Evolutionary conservation across 805 yeast genomes (phyloP).

Genomic region (Saccharomycopsis fermentans): DNA sequence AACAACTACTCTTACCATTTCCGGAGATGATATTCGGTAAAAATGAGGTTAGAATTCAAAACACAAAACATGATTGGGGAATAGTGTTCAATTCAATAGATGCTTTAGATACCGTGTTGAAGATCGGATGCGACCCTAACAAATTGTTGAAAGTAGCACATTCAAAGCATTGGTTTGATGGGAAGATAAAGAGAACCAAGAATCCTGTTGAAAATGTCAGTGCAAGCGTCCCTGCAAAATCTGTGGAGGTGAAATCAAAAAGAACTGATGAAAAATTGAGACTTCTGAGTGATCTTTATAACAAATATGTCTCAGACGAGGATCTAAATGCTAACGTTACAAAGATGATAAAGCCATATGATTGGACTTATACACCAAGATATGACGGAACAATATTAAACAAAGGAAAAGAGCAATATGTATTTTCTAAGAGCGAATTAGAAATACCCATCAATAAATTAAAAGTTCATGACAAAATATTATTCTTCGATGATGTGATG

Average conservation of each 20-base stretch:
- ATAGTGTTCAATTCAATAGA: slow-evolving; percentile 68
- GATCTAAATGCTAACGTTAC: slow-evolving; percentile 31
- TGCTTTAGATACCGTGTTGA: slow-evolving; percentile 49
- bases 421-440: slow-evolving; percentile 18
- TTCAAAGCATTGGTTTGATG: slow-evolving; percentile 69
- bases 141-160: slow-evolving; percentile 65
- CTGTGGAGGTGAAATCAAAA: slow-evolving; percentile 23
- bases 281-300: slow-evolving; percentile 18
- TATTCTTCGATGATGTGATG: slow-evolving; percentile 81
- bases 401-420: slow-evolving; percentile 2
- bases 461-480: slow-evolving; percentile 68
- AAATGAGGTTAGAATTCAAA: slow-evolving; percentile 48
- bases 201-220: slow-evolving; percentile 19
- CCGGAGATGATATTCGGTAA: slow-evolving; percentile 98
- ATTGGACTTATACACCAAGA: slow-evolving; percentile 87
- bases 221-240: background rate
- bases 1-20: slow-evolving; percentile 61
- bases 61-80: slow-evolving; percentile 30
- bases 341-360: slow-evolving; percentile 72
- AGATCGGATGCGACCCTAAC: slow-evolving; percentile 32
- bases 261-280: background rate
- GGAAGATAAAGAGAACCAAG: slow-evolving; percentile 25
- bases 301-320: slow-evolving; percentile 23
- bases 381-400: slow-evolving; percentile 52
- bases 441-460: slow-evolving; percentile 64